phyloP scores from a whole-genome alignment of 306 rosid genomes.

The Fragaria nilgerrensis region DNA sequence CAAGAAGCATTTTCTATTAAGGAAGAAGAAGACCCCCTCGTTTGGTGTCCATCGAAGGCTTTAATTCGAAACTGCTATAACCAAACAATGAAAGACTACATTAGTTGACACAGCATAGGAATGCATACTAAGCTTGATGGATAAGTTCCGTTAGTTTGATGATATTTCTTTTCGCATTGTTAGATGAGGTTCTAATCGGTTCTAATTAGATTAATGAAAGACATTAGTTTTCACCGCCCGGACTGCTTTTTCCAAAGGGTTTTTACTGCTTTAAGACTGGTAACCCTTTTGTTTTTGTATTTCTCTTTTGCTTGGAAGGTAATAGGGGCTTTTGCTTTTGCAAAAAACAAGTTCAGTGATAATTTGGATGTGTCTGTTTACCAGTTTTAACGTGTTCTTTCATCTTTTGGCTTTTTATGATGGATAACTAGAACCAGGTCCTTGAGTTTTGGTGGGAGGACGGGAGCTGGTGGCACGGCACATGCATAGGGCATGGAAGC shows the following conservation, averaged over 20 bases:
- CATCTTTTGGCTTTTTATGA: constrained; percentile 2
- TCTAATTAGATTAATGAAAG: neutral
- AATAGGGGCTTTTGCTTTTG: constrained; percentile 42
- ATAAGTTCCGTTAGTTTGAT: neutral
- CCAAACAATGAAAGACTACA: neutral
- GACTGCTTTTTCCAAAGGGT: constrained; percentile 2
- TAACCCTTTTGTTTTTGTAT: constrained; percentile 8
- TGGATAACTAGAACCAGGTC: neutral
- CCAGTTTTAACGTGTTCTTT: neutral
- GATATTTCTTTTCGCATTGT: neutral
- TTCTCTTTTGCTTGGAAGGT: constrained; percentile 12
- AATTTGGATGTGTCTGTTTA: neutral
- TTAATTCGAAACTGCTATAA: neutral
- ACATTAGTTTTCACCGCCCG: neutral
- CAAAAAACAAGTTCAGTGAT: constrained; percentile 25
- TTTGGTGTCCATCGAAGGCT: neutral
- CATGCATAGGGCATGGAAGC: neutral
- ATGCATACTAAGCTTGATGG: neutral
- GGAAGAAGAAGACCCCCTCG: neutral
- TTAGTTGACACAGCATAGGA: neutral
- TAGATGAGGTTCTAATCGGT: neutral
- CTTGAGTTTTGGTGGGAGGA: neutral
- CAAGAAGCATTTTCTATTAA: neutral
- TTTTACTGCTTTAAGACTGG: constrained; percentile 17
- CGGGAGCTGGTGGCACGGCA: neutral